Conservation (phyloP, 495 filamentous ascomycete species). For the Neurospora pannonica region DNA sequence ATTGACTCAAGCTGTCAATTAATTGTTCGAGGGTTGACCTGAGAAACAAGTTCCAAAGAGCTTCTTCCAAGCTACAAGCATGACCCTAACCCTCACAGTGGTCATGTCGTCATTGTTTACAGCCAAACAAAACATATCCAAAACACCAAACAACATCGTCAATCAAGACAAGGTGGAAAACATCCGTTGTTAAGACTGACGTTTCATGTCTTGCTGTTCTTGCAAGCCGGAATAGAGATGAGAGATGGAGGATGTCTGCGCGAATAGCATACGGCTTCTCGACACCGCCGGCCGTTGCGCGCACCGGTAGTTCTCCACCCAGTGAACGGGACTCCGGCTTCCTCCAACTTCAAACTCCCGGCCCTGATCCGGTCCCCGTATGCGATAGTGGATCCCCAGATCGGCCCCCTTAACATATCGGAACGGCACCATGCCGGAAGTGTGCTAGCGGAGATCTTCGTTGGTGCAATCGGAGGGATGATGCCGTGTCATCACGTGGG, state of each 20-base stretch:
- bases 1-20: no score
- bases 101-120: background rate
- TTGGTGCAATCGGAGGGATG: background rate
- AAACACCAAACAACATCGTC: background rate
- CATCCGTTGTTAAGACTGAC: background rate
- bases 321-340: background rate
- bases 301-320: background rate
- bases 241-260: background rate
- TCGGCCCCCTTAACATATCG: background rate
- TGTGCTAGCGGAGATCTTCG: background rate
- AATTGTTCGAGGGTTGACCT: no score
- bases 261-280: background rate
- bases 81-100: background rate
- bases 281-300: background rate
- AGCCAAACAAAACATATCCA: background rate
- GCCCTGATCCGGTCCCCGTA: background rate
- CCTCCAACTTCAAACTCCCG: background rate
- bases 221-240: background rate
- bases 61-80: background rate
- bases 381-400: background rate
- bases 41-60: background rate
- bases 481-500: slow-evolving; percentile 1
- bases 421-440: background rate
- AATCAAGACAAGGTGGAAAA: background rate
- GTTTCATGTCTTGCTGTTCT: background rate